These are phyloP conservation scores for Mycocentrospora acerina DNA, from an alignment of 2,329 filamentous ascomycete genomes.

Conservation along the genomic window DNA sequence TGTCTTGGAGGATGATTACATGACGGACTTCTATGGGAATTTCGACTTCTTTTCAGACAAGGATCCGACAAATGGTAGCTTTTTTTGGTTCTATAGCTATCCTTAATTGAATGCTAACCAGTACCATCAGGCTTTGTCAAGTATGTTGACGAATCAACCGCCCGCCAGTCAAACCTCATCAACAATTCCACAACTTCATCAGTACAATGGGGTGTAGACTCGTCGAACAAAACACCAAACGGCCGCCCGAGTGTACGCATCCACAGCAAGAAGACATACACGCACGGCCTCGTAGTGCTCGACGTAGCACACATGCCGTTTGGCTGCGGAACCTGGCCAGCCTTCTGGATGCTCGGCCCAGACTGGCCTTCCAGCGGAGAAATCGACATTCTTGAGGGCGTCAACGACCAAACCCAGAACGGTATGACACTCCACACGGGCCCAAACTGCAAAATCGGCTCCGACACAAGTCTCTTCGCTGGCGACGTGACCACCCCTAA, in stretches of 20 bases:
- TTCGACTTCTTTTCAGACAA: conserved; percentile 48
- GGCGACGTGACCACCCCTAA: conserved; percentile 52
- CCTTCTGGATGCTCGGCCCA: conserved; percentile 41
- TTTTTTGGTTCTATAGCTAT: neutral
- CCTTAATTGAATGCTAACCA: conserved; percentile 16
- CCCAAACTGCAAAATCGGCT: conserved; percentile 45
- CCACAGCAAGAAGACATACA: conserved; percentile 49
- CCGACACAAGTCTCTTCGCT: conserved; percentile 46
- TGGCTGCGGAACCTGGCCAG: conserved; percentile 56
- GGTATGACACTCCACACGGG: conserved; percentile 52
- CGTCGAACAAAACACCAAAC: conserved; percentile 36
- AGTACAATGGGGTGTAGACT: conserved; percentile 52
- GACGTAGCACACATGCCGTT: conserved; percentile 56
- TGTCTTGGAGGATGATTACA: conserved; percentile 44
- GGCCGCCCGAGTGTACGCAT: conserved; percentile 52
- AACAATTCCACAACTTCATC: conserved; percentile 31
- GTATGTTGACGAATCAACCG: conserved; percentile 44
- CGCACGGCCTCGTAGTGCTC: conserved; percentile 50
- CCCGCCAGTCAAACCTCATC: conserved; percentile 45
- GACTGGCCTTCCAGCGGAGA: conserved; percentile 45
- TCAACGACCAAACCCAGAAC: conserved; percentile 47
- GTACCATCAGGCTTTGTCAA: conserved; percentile 39
- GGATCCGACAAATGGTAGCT: conserved; percentile 50
- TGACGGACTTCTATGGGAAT: conserved; percentile 47
- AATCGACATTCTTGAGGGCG: conserved; percentile 53